phyloP scores from a whole-genome alignment of 768 basidiomycete genomes.

The Chiua virens region DNA sequence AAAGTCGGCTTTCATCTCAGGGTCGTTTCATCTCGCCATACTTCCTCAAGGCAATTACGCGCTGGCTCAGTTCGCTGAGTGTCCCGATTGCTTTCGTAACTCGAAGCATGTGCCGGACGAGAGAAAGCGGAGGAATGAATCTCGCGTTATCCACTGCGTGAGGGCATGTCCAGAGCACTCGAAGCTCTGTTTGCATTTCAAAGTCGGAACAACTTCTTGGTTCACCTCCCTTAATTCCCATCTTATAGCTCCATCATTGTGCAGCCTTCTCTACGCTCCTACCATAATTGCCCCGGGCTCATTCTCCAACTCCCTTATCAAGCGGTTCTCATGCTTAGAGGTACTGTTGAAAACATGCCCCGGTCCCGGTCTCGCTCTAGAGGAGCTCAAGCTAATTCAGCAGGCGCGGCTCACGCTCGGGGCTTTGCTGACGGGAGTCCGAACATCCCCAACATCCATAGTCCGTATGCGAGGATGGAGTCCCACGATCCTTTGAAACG shows the following conservation, averaged over 20 bases:
- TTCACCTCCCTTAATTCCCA: slow-evolving; percentile 29
- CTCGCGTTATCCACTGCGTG: slow-evolving; percentile 33
- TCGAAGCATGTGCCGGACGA: slow-evolving; percentile 29
- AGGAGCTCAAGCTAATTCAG: slow-evolving; percentile 25
- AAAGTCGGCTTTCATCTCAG: slow-evolving; percentile 23
- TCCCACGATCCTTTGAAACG: slow-evolving; percentile 32
- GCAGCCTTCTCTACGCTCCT: slow-evolving; percentile 15
- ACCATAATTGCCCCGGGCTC: slow-evolving; percentile 23
- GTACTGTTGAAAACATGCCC: slow-evolving; percentile 30
- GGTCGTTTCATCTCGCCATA: slow-evolving; percentile 30
- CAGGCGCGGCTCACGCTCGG: slow-evolving; percentile 25
- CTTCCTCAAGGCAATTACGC: slow-evolving; percentile 37
- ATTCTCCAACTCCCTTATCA: slow-evolving; percentile 22
- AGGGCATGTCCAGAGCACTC: slow-evolving; percentile 37
- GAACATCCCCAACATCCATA: slow-evolving; percentile 21
- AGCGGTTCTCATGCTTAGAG: slow-evolving; percentile 30
- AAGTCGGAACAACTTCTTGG: slow-evolving; percentile 29
- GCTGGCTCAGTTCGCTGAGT: slow-evolving; percentile 39
- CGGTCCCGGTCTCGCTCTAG: slow-evolving; percentile 27
- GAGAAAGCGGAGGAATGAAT: slow-evolving; percentile 36
- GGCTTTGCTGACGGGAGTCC: slow-evolving; percentile 28
- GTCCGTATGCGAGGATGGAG: slow-evolving; percentile 31
- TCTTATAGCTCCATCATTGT: slow-evolving; percentile 28
- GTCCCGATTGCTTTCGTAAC: slow-evolving; percentile 35
- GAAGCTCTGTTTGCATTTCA: slow-evolving; percentile 36